phyloP scores from a whole-genome alignment of 2,329 filamentous ascomycete species.

The Paecilomyces sp. region DNA sequence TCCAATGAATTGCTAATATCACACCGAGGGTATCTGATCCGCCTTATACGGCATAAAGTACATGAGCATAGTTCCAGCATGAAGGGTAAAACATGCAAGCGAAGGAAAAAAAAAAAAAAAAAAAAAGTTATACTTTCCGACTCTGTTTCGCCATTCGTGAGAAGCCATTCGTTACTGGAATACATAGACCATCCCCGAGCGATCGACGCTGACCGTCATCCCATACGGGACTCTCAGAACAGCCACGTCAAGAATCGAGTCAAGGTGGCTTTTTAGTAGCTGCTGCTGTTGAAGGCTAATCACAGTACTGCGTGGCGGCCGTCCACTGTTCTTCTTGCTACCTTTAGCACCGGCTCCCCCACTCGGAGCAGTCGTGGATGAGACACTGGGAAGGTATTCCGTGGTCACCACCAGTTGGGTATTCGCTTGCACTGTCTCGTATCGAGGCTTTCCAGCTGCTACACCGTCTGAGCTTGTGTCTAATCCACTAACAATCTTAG shows the following conservation, averaged over 20 bases:
- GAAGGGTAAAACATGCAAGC: not conserved
- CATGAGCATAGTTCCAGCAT: not conserved
- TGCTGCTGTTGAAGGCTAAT: conserved; percentile 84
- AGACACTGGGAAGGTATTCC: conserved; percentile 48
- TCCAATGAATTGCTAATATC: not conserved
- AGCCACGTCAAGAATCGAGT: conserved; percentile 81
- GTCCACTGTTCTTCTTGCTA: conserved; percentile 28
- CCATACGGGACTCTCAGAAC: conserved; percentile 82
- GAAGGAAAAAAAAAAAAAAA: not conserved
- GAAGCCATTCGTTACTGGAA: conserved; percentile 45
- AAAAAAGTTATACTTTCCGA: not conserved
- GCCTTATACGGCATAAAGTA: not conserved
- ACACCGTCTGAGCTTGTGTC: conserved; percentile 54
- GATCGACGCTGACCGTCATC: conserved; percentile 86
- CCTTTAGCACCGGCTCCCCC: conserved; percentile 18
- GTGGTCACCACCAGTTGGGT: conserved; percentile 59
- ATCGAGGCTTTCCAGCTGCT: conserved; percentile 54
- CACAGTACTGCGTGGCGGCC: conserved; percentile 67
- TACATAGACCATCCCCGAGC: conserved; percentile 82
- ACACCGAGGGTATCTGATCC: not conserved
- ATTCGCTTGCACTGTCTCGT: conserved; percentile 57
- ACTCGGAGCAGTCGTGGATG: conserved; percentile 19
- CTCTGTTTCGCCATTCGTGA: not conserved
- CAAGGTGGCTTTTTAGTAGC: conserved; percentile 76
- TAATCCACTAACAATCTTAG: conserved; percentile 72